Percentiles rank a stretch among this genome's conserved stretches.
phyloP scores from a whole-genome alignment of 1,284 basidiomycete species.

The Ganoderma lucidum region DNA sequence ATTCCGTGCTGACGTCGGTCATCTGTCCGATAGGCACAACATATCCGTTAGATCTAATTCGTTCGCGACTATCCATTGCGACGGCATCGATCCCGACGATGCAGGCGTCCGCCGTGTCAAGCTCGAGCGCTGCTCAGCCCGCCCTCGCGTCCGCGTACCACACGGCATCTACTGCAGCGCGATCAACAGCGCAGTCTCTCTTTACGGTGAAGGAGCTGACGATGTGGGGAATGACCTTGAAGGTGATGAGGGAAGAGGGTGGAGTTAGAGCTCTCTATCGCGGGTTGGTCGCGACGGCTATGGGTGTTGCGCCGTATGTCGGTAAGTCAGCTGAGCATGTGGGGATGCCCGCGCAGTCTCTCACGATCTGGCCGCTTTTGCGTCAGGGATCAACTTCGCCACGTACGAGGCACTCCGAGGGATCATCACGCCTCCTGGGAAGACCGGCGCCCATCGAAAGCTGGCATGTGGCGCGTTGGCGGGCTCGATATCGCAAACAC shows the following conservation, averaged over 20 bases:
- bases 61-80: slow-evolving; percentile 92
- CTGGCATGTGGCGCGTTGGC: slow-evolving; percentile 81
- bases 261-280: slow-evolving; percentile 89
- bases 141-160: slow-evolving; percentile 61
- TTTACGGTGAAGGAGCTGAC: slow-evolving; percentile 69
- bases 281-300: slow-evolving; percentile 87
- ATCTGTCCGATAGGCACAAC: slow-evolving; percentile 69
- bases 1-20: slow-evolving; percentile 10
- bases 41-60: slow-evolving; percentile 93
- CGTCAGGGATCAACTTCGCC: slow-evolving; percentile 83
- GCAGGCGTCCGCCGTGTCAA: slow-evolving; percentile 33
- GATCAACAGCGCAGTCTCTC: slow-evolving; percentile 38
- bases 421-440: slow-evolving; percentile 79
- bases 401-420: slow-evolving; percentile 80
- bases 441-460: slow-evolving; percentile 69
- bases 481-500: slow-evolving; percentile 87
- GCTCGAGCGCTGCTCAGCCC: slow-evolving; percentile 40
- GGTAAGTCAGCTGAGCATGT: slow-evolving; percentile 33
- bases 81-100: slow-evolving; percentile 73
- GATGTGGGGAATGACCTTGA: slow-evolving; percentile 88
- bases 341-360: slow-evolving; percentile 12
- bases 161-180: slow-evolving; percentile 51
- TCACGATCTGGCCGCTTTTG: slow-evolving; percentile 16
- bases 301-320: slow-evolving; percentile 94
- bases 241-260: slow-evolving; percentile 92